Conservation (phyloP, 352 stramenopile species). For the Phytophthora megakarya region DNA sequence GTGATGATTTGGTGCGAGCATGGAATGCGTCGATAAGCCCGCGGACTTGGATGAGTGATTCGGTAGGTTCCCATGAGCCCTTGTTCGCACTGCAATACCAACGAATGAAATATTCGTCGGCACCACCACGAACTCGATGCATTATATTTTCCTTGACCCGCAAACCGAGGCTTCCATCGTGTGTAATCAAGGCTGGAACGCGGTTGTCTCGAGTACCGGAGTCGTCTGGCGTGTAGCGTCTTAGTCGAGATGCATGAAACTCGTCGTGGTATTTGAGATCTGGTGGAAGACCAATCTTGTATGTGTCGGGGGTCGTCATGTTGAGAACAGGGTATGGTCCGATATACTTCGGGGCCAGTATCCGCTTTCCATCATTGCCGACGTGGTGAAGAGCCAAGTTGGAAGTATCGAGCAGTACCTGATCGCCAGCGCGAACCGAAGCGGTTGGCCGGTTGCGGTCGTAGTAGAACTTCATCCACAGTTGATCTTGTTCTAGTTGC, state of each 20-base stretch:
- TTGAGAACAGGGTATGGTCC: constrained; percentile 1
- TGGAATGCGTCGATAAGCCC: background rate
- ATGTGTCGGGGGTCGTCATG: background rate
- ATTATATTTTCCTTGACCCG: constrained; percentile 5
- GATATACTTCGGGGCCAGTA: background rate
- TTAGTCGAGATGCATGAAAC: constrained; percentile 3
- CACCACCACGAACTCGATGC: background rate
- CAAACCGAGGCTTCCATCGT: background rate
- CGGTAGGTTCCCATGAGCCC: background rate
- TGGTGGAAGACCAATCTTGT: constrained; percentile 5
- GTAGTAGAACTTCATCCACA: constrained; percentile 11
- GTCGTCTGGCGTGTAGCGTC: background rate
- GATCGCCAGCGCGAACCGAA: constrained; percentile 1
- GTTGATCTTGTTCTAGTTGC: constrained; percentile 9
- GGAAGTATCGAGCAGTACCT: constrained; percentile 3
- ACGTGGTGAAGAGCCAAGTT: constrained; percentile 10
- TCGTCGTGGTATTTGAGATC: constrained; percentile 7
- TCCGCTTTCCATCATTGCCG: background rate
- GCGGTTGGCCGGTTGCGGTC: constrained; percentile 2
- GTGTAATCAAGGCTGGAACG: constrained; percentile 5
- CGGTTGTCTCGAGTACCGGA: background rate
- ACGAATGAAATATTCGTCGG: background rate
- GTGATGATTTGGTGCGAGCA: background rate
- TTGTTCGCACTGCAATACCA: constrained; percentile 1
- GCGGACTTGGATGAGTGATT: background rate